Percentiles rank a stretch among this genome's conserved stretches.
These are phyloP conservation scores for Periconia sp. DNA, from an alignment of 2,329 filamentous ascomycete species.

Conservation along the genomic window DNA sequence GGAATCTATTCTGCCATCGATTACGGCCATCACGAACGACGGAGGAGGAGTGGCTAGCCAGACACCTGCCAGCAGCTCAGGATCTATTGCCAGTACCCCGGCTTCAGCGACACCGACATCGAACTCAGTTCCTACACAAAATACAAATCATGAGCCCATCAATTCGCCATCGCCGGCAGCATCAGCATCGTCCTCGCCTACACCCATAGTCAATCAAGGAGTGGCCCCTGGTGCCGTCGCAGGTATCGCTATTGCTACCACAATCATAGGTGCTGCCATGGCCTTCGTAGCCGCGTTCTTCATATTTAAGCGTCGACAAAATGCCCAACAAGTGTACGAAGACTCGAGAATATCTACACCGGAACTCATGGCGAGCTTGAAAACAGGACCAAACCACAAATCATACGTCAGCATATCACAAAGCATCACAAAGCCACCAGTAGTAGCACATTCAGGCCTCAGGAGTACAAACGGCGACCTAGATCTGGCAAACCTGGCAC, in stretches of 20 bases:
- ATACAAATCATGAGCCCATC: neutral
- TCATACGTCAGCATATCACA: conserved; percentile 34
- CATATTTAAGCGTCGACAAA: conserved; percentile 29
- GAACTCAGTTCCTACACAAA: neutral
- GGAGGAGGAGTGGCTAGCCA: neutral
- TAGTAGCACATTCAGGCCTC: conserved; percentile 7
- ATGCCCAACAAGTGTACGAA: conserved; percentile 10
- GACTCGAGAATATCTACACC: conserved; percentile 18
- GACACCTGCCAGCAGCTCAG: neutral
- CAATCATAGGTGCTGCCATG: conserved; percentile 29
- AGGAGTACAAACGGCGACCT: conserved; percentile 6
- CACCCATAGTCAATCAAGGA: neutral
- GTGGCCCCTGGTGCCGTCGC: conserved; percentile 19
- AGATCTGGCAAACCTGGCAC: conserved; percentile 7
- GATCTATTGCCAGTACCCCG: neutral
- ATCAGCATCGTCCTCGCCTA: neutral
- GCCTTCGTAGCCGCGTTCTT: conserved; percentile 32
- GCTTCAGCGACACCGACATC: neutral
- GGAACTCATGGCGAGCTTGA: conserved; percentile 25
- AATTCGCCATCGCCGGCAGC: neutral
- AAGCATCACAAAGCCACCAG: conserved; percentile 11
- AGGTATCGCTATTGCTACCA: conserved; percentile 23
- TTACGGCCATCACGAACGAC: neutral
- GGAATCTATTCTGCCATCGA: too few relatives aligned
- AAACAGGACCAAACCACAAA: conserved; percentile 14